Evolutionary conservation across 306 rosid species (phyloP), one percentile per base, ranked within the genome.

Genomic region (Prosopis cineraria): DNA sequence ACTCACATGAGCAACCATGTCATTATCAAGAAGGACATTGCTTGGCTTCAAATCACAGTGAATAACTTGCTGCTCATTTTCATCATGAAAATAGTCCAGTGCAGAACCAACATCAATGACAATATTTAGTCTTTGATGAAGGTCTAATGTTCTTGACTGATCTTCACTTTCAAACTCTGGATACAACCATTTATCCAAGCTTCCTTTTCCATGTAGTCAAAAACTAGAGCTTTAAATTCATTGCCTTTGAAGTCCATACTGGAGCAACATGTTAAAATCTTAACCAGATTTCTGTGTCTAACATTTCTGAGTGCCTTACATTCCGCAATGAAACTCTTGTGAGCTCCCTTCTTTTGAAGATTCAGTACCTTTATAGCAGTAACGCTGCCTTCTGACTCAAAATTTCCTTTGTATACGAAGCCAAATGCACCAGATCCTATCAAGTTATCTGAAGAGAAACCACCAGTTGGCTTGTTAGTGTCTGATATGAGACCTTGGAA

Each of bases 191-290:
- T 53, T 53, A 25, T 77, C 69, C 13, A 77, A n/a, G 25, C 36
- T 68, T 27, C 75, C 75, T 68, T 77, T 29, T 14, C 34, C 75
- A 77, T 55, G 34, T 37, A 77, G 7, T 68, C 59, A 4, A 68
- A 77, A 3, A 77, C 47, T 27, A 77, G 68, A 68, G 60, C 75
- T 77, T 77, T 77, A 59, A 77, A 77, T 19, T 52, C 80, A 52
- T 37, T 14, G 0, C 80, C 74, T 1, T 50, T 68, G 36, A 68
- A 55, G 27, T 77, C 68, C 24, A 41, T 1, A 34, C 69, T 55
- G 0, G 81, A 68, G 59, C 75, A 77, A 40, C 75, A 77, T 11
- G 75, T 77, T 29, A 53, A 29, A 6, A 41, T 53, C 40, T 52
- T 53, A 27, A 67, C 74, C 4, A 77, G 74, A 67, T 77, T 77